Evolutionary conservation across 768 basidiomycete genomes (phyloP), one percentile per base, ranked within the genome.

Genomic region (Chalciporus piperatus): DNA sequence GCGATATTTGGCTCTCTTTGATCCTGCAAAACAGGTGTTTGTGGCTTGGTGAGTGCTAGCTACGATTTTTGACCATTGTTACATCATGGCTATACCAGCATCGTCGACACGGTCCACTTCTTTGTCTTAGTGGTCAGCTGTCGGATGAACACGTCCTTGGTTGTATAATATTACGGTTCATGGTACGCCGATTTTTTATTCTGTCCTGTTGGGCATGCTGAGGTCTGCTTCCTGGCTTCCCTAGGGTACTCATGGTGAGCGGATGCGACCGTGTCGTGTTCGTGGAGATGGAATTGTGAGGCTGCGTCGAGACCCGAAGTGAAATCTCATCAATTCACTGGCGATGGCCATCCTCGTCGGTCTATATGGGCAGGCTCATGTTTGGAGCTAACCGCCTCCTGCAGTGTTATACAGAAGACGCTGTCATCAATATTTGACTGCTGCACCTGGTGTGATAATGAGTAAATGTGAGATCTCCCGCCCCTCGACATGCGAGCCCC

Each of bases 231-330:
- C 25, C 25, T 25, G 25, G 25, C 25, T 25, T 25, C 25, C 25
- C 25, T 25, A 25, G 25, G 25, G 25, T 7, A 25, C 4, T 25
- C 25, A 25, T 7, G 25, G 25, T 25, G 25, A 25, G 25, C 25
- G 7, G 25, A 25, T 25, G 7, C 7, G 7, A 25, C 7, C 37
- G 50, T n/a, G 3, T 52, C 14, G 47, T 60, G 7, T 52, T 56
- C 30, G 43, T 53, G 11, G 16, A 45, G 12, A 56, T 54, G 59
- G 50, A 54, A 16, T 59, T 41, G 59, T 59, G 41, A 52, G 57
- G 30, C 30, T 30, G 30, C 30, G 14, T n/a, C 9, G 14, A 10
- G 6, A 11, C 23, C 45, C 14, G 1, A 2, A 32, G 30, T 20
- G 9, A 14, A 17, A 12, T 25, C 4, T 40, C 32, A 25, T 58